phyloP scores from a whole-genome alignment of 352 stramenopile species.

The Phytophthora europaea region DNA sequence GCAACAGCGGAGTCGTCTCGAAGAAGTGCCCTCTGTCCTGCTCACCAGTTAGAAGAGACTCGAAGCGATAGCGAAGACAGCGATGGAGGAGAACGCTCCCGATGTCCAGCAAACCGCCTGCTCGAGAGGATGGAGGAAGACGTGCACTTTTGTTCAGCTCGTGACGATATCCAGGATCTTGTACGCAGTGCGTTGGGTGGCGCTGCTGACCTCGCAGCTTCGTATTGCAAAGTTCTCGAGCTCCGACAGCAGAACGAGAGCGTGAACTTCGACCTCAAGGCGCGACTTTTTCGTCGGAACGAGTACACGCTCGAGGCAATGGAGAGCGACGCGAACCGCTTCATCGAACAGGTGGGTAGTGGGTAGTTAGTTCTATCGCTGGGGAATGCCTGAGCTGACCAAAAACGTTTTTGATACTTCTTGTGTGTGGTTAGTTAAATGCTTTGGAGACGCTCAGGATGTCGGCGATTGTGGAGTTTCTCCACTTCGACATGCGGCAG shows the following conservation, averaged over 20 bases:
- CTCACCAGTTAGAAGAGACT: neutral
- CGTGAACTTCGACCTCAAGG: constrained; percentile 61
- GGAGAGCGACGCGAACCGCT: constrained; percentile 44
- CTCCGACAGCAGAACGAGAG: constrained; percentile 54
- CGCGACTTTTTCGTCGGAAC: constrained; percentile 46
- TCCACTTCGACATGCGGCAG: constrained; percentile 52
- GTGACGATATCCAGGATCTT: constrained; percentile 55
- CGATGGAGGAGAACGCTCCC: constrained; percentile 19
- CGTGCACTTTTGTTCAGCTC: constrained; percentile 39
- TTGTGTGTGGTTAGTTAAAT: constrained; percentile 17
- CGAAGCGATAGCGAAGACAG: neutral
- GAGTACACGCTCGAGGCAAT: constrained; percentile 61
- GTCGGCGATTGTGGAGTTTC: constrained; percentile 46
- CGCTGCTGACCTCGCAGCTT: constrained; percentile 33
- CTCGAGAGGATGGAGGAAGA: constrained; percentile 50
- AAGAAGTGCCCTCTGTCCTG: neutral
- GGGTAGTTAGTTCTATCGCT: neutral
- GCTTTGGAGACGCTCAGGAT: constrained; percentile 31
- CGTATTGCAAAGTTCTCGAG: constrained; percentile 46
- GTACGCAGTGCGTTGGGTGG: constrained; percentile 35
- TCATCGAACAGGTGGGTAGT: constrained; percentile 49
- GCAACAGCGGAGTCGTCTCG: neutral
- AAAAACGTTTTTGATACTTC: neutral
- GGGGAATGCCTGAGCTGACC: neutral
- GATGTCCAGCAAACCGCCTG: constrained; percentile 32